phyloP scores from a whole-genome alignment of 305 asterid species.

The Fraxinus sp. region DNA sequence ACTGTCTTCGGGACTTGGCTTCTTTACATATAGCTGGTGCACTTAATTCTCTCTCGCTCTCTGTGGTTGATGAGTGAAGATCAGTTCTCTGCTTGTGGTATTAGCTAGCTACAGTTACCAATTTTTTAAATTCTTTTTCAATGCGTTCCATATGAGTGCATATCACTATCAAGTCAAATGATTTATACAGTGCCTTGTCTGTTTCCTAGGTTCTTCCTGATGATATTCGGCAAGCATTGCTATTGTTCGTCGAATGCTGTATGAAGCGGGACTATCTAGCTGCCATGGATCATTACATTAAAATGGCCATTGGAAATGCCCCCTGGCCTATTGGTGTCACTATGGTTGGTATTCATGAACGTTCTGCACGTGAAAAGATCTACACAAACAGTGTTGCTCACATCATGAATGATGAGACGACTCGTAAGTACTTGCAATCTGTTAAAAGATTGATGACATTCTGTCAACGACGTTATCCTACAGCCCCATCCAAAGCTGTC shows the following conservation, averaged over 20 bases:
- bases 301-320: slow-evolving; percentile 89
- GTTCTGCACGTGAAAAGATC: slow-evolving; percentile 98
- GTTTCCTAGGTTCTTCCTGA: slow-evolving; percentile 73
- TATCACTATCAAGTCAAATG: slow-evolving; percentile 2
- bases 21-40: not conserved
- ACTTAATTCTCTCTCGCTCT: not conserved
- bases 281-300: slow-evolving; percentile 93
- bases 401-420: slow-evolving; percentile 95
- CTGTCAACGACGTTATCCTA: slow-evolving; percentile 85
- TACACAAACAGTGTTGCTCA: slow-evolving; percentile 97
- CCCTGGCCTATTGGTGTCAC: slow-evolving; percentile 99
- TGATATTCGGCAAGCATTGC: slow-evolving; percentile 77
- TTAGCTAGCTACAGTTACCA: not conserved
- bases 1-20: not conserved
- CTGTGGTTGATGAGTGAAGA: not conserved
- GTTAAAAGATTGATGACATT: slow-evolving; percentile 89
- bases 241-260: slow-evolving; percentile 70
- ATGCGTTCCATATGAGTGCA: not conserved
- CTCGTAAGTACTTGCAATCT: slow-evolving; percentile 94
- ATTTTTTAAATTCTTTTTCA: not conserved
- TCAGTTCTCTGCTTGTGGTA: not conserved
- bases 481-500: slow-evolving; percentile 92
- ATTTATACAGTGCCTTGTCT: not conserved
- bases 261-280: slow-evolving; percentile 87
- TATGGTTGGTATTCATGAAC: slow-evolving; percentile 99